Evolutionary conservation across 2,329 filamentous ascomycete species (phyloP).

Genomic region (Coniochaeta pulveracea): DNA sequence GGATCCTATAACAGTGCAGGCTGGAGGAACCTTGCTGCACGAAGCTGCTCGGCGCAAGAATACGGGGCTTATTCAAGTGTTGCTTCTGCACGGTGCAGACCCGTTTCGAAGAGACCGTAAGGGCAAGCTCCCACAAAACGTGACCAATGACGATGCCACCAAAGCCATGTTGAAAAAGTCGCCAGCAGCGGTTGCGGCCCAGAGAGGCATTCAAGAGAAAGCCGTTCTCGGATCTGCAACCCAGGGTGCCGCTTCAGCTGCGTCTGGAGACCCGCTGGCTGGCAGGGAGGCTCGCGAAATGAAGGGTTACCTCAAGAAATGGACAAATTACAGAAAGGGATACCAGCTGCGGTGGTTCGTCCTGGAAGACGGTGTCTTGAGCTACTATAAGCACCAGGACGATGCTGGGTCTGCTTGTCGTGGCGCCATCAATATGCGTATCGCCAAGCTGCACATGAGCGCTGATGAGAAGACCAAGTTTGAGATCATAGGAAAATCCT

Average conservation of each 20-base stretch:
- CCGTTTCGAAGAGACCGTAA: constrained; percentile 91
- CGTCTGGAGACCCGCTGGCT: constrained; percentile 49
- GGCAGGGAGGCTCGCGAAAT: constrained; percentile 89
- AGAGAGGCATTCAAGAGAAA: constrained; percentile 93
- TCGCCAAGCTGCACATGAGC: constrained; percentile 90
- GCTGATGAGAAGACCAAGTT: constrained; percentile 95
- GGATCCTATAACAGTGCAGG: constrained; percentile 63
- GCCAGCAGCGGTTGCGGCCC: constrained; percentile 85
- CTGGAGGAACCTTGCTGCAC: constrained; percentile 86
- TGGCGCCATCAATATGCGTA: constrained; percentile 97
- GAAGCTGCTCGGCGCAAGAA: constrained; percentile 87
- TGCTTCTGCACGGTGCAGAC: constrained; percentile 89
- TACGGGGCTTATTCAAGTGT: constrained; percentile 73
- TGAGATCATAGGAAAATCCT: constrained; percentile 95
- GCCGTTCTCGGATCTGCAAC: constrained; percentile 74
- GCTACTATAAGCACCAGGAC: constrained; percentile 99
- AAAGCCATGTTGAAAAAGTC: constrained; percentile 85
- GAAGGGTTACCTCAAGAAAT: constrained; percentile 98
- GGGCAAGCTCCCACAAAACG: constrained; percentile 89
- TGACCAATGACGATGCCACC: constrained; percentile 89
- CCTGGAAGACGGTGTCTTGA: constrained; percentile 89
- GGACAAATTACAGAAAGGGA: constrained; percentile 96
- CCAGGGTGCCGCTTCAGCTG: constrained; percentile 39
- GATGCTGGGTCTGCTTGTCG: constrained; percentile 93
- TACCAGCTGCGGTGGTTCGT: constrained; percentile 98